phyloP scores from a whole-genome alignment of 2,329 filamentous ascomycete genomes.

The Dothideomycetidae sp. region DNA sequence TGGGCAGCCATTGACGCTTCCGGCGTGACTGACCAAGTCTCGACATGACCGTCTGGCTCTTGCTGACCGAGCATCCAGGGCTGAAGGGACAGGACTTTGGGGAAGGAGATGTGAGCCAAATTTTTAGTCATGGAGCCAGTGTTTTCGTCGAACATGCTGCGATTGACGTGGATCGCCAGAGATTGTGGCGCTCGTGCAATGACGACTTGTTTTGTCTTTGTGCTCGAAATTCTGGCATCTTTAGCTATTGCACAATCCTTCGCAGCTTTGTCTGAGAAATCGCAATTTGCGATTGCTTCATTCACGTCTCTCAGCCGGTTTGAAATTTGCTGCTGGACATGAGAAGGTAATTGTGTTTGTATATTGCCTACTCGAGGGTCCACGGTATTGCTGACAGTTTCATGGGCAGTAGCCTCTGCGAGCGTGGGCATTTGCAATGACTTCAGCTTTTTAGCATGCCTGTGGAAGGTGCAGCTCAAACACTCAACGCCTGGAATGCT shows the following conservation, averaged over 20 bases:
- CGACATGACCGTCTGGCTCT: constrained; percentile 26
- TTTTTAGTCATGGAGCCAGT: constrained; percentile 77
- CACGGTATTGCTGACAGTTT: not conserved
- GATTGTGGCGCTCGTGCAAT: constrained; percentile 70
- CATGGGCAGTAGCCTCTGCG: not conserved
- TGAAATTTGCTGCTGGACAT: constrained; percentile 28
- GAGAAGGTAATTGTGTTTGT: constrained; percentile 25
- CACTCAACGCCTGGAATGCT: constrained; percentile 83
- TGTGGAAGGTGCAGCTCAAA: constrained; percentile 70
- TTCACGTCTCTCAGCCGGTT: constrained; percentile 52
- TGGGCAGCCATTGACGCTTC: constrained; percentile 54
- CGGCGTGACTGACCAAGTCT: constrained; percentile 59
- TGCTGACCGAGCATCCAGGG: constrained; percentile 68
- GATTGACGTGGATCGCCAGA: constrained; percentile 76
- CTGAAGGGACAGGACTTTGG: constrained; percentile 56
- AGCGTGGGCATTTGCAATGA: constrained; percentile 23
- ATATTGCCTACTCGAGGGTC: constrained; percentile 5
- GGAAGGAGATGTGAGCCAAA: constrained; percentile 63
- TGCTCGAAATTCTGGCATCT: constrained; percentile 57
- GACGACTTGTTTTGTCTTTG: constrained; percentile 80
- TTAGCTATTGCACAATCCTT: constrained; percentile 35
- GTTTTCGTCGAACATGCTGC: constrained; percentile 75
- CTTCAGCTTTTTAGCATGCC: constrained; percentile 39
- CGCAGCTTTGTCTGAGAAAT: constrained; percentile 50
- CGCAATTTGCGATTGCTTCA: constrained; percentile 59